phyloP scores from a whole-genome alignment of 148 eudicot genomes.

The Fagopyrum esculentum region DNA sequence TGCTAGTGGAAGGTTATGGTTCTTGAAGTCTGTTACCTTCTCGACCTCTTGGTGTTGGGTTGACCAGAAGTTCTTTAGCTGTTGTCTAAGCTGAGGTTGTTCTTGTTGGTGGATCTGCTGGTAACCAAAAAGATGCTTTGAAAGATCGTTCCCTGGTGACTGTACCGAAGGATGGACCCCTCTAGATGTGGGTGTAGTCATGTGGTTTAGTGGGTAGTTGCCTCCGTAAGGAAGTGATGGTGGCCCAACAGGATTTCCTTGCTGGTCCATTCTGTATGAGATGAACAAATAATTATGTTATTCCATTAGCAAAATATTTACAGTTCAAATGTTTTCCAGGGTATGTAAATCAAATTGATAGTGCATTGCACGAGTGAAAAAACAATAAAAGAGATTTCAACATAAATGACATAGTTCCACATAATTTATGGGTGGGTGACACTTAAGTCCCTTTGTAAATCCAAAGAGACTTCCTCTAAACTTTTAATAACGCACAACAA shows the following conservation, averaged over 20 bases:
- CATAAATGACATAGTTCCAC: neutral
- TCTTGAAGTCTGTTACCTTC: constrained; percentile 21
- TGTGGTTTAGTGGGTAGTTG: constrained; percentile 9
- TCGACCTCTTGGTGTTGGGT: constrained; percentile 19
- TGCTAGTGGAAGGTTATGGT: constrained; percentile 29
- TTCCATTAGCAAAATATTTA: neutral
- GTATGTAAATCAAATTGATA: neutral
- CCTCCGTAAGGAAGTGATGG: constrained; percentile 10
- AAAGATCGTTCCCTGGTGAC: constrained; percentile 12
- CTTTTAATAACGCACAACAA: neutral
- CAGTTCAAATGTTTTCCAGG: no score
- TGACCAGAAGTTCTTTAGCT: constrained; percentile 20
- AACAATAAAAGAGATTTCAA: neutral
- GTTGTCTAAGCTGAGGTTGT: constrained; percentile 17
- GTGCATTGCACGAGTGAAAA: neutral
- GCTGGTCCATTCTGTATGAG: constrained; percentile 18
- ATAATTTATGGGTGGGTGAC: no score
- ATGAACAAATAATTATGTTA: neutral
- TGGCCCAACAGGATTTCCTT: constrained; percentile 15
- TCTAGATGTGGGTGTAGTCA: constrained; percentile 13
- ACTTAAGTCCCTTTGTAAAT: no score
- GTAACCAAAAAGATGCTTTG: constrained; percentile 14
- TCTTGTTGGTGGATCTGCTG: constrained; percentile 20
- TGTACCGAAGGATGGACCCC: neutral
- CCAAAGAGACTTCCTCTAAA: no score